Conservation (phyloP, 345 rosid genomes). For the Limnanthes douglasii region DNA sequence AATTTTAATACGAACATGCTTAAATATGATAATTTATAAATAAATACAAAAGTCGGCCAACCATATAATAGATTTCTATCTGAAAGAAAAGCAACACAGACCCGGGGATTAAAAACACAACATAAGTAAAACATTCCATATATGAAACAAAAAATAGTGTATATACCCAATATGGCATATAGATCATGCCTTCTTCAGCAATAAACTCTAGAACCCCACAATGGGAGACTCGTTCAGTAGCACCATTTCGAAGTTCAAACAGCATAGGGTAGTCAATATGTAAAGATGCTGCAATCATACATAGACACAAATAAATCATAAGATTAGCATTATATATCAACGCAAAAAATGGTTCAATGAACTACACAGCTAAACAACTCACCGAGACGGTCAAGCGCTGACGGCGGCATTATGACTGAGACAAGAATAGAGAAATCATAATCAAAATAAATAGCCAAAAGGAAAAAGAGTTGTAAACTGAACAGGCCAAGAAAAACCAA, state of each 20-base stretch:
- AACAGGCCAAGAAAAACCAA: neutral
- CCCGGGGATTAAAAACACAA: too few relatives aligned
- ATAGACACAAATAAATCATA: too few relatives aligned
- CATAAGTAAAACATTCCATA: too few relatives aligned
- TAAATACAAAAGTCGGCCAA: too few relatives aligned
- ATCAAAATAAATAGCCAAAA: conserved; percentile 7
- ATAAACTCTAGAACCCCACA: conserved; percentile 98
- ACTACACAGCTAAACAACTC: too few relatives aligned
- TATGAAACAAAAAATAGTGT: too few relatives aligned
- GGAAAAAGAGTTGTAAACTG: conserved; percentile 1
- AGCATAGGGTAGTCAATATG: conserved; percentile 98
- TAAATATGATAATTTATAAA: too few relatives aligned
- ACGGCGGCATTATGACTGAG: conserved; percentile 98
- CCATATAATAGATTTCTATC: too few relatives aligned
- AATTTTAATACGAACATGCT: too few relatives aligned
- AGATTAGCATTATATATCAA: too few relatives aligned
- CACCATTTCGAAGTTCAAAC: conserved; percentile 77
- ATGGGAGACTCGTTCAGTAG: conserved; percentile 75
- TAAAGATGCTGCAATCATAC: conserved; percentile 87
- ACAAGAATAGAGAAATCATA: conserved; percentile 8
- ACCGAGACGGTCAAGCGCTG: conserved; percentile 98
- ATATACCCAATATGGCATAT: conserved; percentile 99
- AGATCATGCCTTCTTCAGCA: conserved; percentile 99
- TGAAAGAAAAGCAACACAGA: too few relatives aligned
- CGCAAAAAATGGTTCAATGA: conserved; percentile 7